Percentiles rank a stretch among this genome's conserved stretches.
phyloP scores from a whole-genome alignment of 202 grass and related monocot genomes.

The Cymbopogon flexuosus region DNA sequence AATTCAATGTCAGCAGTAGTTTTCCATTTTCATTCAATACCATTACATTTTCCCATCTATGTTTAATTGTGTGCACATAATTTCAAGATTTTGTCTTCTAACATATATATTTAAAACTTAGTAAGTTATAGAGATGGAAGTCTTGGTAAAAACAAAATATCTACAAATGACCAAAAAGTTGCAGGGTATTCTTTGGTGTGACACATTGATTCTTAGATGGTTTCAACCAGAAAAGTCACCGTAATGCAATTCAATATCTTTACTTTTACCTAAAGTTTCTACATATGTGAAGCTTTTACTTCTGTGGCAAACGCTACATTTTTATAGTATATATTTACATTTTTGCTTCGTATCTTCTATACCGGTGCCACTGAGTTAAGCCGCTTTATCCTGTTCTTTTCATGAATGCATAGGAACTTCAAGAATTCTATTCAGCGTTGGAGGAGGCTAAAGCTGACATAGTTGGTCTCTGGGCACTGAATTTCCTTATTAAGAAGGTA shows the following conservation, averaged over 20 bases:
- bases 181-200: not conserved
- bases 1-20: not conserved
- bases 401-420: conserved; percentile 68
- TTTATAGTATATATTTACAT: conserved; percentile 4
- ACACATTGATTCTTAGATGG: not conserved
- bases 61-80: not conserved
- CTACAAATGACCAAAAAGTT: not conserved
- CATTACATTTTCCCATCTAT: not conserved
- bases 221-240: not conserved
- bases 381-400: conserved; percentile 9
- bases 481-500: conserved; percentile 85
- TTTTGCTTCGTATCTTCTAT: not conserved
- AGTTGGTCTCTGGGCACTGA: conserved; percentile 94
- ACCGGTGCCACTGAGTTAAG: conserved; percentile 6
- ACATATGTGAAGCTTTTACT: not conserved
- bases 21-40: not conserved
- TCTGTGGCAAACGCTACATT: not conserved
- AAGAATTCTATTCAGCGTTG: conserved; percentile 81
- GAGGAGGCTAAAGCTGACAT: conserved; percentile 99
- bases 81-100: not conserved
- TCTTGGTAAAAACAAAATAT: conserved; percentile 3
- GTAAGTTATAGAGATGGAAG: not conserved
- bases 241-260: not conserved
- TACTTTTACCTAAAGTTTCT: not conserved
- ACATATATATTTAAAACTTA: not conserved